Percentiles rank a stretch among this genome's conserved stretches.
phyloP scores from a whole-genome alignment of 2,329 filamentous ascomycete genomes.

The Rachicladosporium sp. region DNA sequence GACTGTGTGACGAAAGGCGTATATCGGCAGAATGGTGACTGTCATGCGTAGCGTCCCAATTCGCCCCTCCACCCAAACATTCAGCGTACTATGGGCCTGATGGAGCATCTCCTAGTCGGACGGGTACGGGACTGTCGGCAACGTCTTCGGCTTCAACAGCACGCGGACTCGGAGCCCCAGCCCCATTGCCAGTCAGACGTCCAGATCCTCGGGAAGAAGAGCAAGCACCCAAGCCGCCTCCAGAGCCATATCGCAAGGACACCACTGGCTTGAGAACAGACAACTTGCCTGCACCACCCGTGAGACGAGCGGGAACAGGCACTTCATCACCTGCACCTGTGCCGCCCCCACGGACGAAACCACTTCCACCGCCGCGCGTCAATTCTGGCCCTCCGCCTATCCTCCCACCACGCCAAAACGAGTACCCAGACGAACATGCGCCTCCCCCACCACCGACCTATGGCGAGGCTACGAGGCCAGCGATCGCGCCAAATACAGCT shows the following conservation, averaged over 20 bases:
- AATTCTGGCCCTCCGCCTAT: slow-evolving; percentile 43
- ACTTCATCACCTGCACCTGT: slow-evolving; percentile 27
- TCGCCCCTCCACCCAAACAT: slow-evolving; percentile 69
- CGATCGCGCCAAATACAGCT: slow-evolving; percentile 13
- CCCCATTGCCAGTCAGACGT: slow-evolving; percentile 21
- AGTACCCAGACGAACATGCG: slow-evolving; percentile 34
- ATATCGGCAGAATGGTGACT: slow-evolving; percentile 2
- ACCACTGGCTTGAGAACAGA: slow-evolving; percentile 59
- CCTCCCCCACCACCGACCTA: slow-evolving; percentile 38
- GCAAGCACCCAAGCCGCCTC: slow-evolving; percentile 31
- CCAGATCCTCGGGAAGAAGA: slow-evolving; percentile 22
- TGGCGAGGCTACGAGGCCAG: slow-evolving; percentile 27
- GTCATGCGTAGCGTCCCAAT: slow-evolving; percentile 41
- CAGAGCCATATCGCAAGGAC: slow-evolving; percentile 55
- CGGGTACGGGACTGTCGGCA: slow-evolving; percentile 18
- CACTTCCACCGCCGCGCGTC: slow-evolving; percentile 2
- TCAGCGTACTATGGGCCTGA: slow-evolving; percentile 33
- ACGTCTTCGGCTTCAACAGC: slow-evolving; percentile 4
- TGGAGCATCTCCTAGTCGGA: slow-evolving; percentile 11
- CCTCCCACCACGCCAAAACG: slow-evolving; percentile 56
- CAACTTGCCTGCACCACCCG: slow-evolving; percentile 59
- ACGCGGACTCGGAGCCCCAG: slow-evolving; percentile 16
- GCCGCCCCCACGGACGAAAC: slow-evolving; percentile 23
- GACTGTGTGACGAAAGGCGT: not conserved
- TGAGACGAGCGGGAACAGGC: slow-evolving; percentile 31